These are phyloP conservation scores for Monosporozyma yasuniensis DNA, from an alignment of 805 yeast genomes.

Conservation along the genomic window DNA sequence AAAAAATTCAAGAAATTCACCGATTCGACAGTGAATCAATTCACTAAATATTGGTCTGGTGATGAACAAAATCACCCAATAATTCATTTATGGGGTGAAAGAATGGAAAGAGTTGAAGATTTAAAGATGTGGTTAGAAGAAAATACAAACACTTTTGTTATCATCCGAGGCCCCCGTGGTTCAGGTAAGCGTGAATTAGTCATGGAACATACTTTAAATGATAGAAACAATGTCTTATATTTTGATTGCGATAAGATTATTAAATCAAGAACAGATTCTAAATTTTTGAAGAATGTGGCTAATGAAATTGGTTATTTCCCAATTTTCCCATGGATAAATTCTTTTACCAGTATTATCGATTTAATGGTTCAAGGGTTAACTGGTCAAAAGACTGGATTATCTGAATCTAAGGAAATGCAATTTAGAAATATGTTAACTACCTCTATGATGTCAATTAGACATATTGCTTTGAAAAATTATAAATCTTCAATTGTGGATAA, in stretches of 20 bases:
- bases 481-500: constrained; percentile 28
- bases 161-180: constrained; percentile 89
- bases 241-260: constrained; percentile 73
- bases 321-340: constrained; percentile 84
- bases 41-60: constrained; percentile 30
- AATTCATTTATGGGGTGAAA: constrained; percentile 54
- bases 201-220: constrained; percentile 52
- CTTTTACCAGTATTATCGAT: constrained; percentile 70
- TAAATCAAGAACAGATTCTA: constrained; percentile 66
- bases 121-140: constrained; percentile 75
- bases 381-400: constrained; percentile 87
- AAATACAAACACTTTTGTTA: constrained; percentile 81
- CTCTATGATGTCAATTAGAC: constrained; percentile 64
- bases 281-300: constrained; percentile 60
- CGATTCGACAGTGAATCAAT: constrained; percentile 31
- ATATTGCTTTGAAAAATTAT: constrained; percentile 45
- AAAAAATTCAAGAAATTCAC: constrained; percentile 32
- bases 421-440: constrained; percentile 70
- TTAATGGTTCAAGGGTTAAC: constrained; percentile 81
- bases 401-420: constrained; percentile 76
- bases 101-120: constrained; percentile 58
- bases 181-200: constrained; percentile 86
- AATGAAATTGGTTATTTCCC: constrained; percentile 84
- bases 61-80: constrained; percentile 22
- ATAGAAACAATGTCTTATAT: constrained; percentile 52